Evolutionary conservation across 2,329 filamentous ascomycete genomes (phyloP).

Genomic region (Arthrobotrys pseudoclavata): DNA sequence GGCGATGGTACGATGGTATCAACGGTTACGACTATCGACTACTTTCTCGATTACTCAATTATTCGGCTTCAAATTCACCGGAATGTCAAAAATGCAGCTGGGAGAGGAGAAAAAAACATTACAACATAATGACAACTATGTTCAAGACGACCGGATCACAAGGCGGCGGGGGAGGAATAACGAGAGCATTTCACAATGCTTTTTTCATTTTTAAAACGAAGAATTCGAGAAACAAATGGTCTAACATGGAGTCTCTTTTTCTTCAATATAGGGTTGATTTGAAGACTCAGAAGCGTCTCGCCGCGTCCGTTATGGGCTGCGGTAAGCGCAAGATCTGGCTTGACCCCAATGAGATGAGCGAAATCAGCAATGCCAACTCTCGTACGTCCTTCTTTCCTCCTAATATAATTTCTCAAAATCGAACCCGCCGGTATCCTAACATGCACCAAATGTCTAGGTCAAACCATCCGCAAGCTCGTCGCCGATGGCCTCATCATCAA

Average conservation of each 20-base stretch:
- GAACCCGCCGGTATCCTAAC: slow-evolving; percentile 1
- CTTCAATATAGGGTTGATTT: slow-evolving; percentile 88
- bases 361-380: slow-evolving; percentile 99
- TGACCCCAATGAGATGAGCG: slow-evolving; percentile 98
- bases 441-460: slow-evolving; percentile 66
- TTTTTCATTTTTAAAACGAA: not conserved
- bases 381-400: slow-evolving; percentile 68
- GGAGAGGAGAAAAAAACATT: slow-evolving; percentile 14
- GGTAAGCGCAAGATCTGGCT: slow-evolving; percentile 99
- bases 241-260: slow-evolving; percentile 42
- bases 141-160: slow-evolving; percentile 17
- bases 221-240: slow-evolving; percentile 20
- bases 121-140: not conserved
- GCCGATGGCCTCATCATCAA: slow-evolving; percentile 99
- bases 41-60: not conserved
- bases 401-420: not conserved
- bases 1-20: not conserved
- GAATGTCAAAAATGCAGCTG: slow-evolving; percentile 6
- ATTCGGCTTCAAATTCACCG: not conserved
- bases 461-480: slow-evolving; percentile 99
- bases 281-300: slow-evolving; percentile 99
- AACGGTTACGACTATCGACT: not conserved
- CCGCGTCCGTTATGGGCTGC: slow-evolving; percentile 97
- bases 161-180: not conserved
- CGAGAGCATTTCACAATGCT: not conserved